These are phyloP conservation scores for Psilocybe cyanescens DNA, from an alignment of 768 basidiomycete genomes.

Conservation along the genomic window DNA sequence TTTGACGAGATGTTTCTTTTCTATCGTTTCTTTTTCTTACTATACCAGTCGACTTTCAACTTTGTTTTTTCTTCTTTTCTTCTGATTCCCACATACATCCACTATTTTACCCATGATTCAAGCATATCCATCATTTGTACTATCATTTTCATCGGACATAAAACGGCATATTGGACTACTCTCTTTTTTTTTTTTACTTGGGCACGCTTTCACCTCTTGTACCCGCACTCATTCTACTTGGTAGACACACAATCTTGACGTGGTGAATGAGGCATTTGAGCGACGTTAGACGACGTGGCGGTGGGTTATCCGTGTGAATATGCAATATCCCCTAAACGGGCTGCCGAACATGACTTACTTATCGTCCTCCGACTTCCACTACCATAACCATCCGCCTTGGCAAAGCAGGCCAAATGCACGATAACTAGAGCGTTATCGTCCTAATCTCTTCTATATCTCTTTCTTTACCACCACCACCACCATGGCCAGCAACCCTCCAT, in stretches of 20 bases:
- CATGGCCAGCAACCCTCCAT: constrained; percentile 23
- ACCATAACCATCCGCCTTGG: constrained; percentile 1
- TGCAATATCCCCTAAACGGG: neutral
- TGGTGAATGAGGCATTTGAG: neutral
- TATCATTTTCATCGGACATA: constrained; percentile 9
- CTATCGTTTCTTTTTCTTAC: neutral
- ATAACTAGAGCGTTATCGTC: constrained; percentile 3
- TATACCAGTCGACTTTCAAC: neutral
- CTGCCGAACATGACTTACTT: neutral
- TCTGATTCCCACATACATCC: neutral
- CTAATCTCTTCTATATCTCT: neutral
- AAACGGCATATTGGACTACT: constrained; percentile 8
- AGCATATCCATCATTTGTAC: constrained; percentile 11
- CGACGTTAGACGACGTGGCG: neutral
- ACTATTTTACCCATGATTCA: constrained; percentile 2
- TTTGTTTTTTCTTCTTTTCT: neutral
- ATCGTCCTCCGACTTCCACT: neutral
- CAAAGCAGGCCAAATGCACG: constrained; percentile 5
- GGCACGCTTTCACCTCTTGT: neutral
- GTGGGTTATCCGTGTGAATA: constrained; percentile 1
- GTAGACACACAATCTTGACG: neutral
- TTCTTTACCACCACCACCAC: neutral
- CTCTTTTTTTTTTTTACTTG: neutral
- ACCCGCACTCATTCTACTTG: constrained; percentile 1
- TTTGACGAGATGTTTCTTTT: constrained; percentile 21